phyloP scores from a whole-genome alignment of 495 filamentous ascomycete species.

The Penicillium bovifimosum region DNA sequence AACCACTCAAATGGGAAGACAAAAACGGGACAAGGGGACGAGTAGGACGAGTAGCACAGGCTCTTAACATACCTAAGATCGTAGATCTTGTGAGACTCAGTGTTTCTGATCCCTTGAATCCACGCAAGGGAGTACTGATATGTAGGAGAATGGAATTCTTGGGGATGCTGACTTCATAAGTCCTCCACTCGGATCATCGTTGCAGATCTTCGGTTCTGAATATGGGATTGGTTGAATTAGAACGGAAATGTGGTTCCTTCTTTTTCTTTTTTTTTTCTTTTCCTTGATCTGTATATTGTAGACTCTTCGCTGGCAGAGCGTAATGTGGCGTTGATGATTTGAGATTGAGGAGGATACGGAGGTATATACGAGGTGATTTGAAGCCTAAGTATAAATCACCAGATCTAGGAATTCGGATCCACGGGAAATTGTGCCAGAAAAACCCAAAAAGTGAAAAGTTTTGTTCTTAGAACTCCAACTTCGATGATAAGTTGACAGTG shows the following conservation, averaged over 20 bases:
- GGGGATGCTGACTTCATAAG: conserved; percentile 28
- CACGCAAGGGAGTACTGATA: conserved; percentile 21
- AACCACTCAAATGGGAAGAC: neutral
- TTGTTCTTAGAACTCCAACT: too few species aligned
- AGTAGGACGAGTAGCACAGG: conserved; percentile 2
- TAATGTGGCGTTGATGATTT: conserved; percentile 4
- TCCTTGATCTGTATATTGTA: neutral
- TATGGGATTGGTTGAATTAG: conserved; percentile 14
- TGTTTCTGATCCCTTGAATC: conserved; percentile 13
- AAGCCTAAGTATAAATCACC: too few species aligned
- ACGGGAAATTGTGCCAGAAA: neutral
- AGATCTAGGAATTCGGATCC: neutral
- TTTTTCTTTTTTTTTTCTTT: neutral
- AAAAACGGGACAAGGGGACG: conserved; percentile 3
- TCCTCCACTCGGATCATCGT: conserved; percentile 21
- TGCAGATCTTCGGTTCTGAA: conserved; percentile 16
- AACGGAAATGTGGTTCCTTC: conserved; percentile 9
- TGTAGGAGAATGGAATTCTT: conserved; percentile 20
- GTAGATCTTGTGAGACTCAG: neutral
- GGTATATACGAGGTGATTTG: neutral
- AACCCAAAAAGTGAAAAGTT: neutral
- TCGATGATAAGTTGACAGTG: conserved; percentile 30
- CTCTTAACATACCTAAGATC: conserved; percentile 2
- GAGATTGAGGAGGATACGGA: neutral
- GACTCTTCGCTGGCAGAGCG: neutral